These are phyloP conservation scores for Ceratocystis eucalypticola DNA, from an alignment of 2,329 filamentous ascomycete genomes.

Conservation along the genomic window DNA sequence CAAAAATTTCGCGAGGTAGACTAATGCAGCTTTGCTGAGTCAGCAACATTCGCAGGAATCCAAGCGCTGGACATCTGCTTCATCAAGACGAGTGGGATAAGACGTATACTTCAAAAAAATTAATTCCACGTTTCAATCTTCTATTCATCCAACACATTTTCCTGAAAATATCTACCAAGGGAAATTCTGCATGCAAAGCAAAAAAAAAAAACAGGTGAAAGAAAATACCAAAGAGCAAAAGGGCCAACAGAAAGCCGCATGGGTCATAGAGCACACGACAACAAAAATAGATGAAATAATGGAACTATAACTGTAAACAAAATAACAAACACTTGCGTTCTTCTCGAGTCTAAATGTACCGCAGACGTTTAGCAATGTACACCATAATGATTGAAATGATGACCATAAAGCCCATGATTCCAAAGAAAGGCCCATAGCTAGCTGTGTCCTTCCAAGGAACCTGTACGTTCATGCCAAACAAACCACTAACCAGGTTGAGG, in stretches of 20 bases:
- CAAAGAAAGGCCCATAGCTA: constrained; percentile 42
- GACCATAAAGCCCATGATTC: constrained; percentile 40
- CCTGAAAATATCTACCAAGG: not conserved
- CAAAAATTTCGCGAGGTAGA: constrained; percentile 2
- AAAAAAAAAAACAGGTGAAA: not conserved
- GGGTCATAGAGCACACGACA: not conserved
- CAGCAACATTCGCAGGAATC: not conserved
- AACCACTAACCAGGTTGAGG: constrained; percentile 76
- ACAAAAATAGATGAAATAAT: not conserved
- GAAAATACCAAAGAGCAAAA: constrained; percentile 3
- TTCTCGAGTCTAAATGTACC: constrained; percentile 31
- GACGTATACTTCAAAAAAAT: not conserved
- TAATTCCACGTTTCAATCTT: not conserved
- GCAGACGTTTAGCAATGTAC: constrained; percentile 32
- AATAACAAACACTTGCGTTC: not conserved
- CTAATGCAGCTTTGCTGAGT: constrained; percentile 3
- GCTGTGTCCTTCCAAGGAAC: constrained; percentile 49
- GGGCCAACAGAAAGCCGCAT: not conserved
- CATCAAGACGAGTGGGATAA: not conserved
- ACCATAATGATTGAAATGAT: constrained; percentile 37
- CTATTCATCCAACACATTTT: not conserved
- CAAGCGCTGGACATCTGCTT: not conserved
- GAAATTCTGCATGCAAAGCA: not conserved
- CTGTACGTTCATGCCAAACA: constrained; percentile 77
- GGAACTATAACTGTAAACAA: not conserved